A percentile compares a stretch with the other conserved stretches of the same genome.
Evolutionary conservation across 192 early-diverging fungal genomes (phyloP).

Genomic region (Endogone sp.): DNA sequence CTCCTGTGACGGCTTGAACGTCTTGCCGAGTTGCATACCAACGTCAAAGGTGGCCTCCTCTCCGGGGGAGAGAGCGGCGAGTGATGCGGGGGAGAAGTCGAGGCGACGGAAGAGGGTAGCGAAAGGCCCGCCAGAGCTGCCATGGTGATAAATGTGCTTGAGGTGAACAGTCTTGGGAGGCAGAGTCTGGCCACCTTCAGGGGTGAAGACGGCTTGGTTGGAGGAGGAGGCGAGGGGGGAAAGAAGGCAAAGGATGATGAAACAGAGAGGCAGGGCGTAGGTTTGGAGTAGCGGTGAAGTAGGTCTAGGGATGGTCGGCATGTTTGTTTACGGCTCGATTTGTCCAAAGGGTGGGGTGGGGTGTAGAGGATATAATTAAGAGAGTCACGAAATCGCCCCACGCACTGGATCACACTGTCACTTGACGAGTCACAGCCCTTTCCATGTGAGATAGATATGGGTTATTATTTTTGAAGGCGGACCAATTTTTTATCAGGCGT

Average conservation of each 20-base stretch:
- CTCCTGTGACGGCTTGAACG: background rate
- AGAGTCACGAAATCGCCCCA: background rate
- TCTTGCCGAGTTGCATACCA: background rate
- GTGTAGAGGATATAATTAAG: background rate
- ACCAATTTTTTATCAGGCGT: too few species aligned
- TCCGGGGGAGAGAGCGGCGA: background rate
- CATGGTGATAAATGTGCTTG: conserved; percentile 29
- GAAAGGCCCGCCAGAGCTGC: conserved; percentile 17
- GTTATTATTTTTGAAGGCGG: too few species aligned
- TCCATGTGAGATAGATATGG: too few species aligned
- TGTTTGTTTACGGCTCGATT: background rate
- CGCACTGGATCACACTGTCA: background rate
- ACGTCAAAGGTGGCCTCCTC: background rate
- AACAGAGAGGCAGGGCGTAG: background rate
- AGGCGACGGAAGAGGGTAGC: conserved; percentile 21
- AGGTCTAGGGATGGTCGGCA: background rate
- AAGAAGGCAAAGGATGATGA: background rate
- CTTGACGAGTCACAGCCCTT: background rate
- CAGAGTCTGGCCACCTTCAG: background rate
- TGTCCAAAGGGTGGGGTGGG: too few species aligned
- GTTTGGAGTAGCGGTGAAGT: background rate
- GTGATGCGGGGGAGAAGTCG: background rate
- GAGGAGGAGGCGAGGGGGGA: background rate
- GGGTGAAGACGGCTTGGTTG: background rate
- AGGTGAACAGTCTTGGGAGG: background rate